A percentile compares a stretch with the other conserved stretches of the same genome.
Evolutionary conservation across 1,284 basidiomycete genomes (phyloP).

Genomic region (Ustilago xerochloae): DNA sequence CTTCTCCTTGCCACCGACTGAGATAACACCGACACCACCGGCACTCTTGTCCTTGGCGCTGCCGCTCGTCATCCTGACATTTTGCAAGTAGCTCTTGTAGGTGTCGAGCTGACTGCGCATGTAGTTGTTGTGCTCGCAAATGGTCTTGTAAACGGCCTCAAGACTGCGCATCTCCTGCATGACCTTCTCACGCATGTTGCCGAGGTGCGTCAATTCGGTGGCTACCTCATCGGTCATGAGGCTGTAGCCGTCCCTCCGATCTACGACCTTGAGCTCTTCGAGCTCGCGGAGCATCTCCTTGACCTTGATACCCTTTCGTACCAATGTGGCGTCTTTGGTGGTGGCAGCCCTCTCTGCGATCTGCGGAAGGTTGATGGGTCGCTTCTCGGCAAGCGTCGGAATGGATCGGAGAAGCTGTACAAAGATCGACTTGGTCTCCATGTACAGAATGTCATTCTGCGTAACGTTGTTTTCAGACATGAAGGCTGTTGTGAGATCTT

Average conservation of each 20-base stretch:
- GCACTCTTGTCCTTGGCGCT: conserved; percentile 70
- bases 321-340: conserved; percentile 93
- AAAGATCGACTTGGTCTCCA: conserved; percentile 99
- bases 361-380: conserved; percentile 86
- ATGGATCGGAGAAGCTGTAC: conserved; percentile 96
- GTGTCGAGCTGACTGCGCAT: conserved; percentile 95
- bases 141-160: conserved; percentile 97
- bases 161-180: conserved; percentile 89
- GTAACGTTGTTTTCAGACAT: conserved; percentile 93
- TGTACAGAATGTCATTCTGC: conserved; percentile 97
- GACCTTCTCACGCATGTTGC: conserved; percentile 95
- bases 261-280: conserved; percentile 88
- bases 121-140: conserved; percentile 98
- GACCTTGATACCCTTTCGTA: conserved; percentile 97
- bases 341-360: conserved; percentile 95
- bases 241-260: conserved; percentile 83
- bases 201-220: conserved; percentile 92
- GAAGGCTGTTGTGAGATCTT: conserved; percentile 93
- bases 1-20: conserved; percentile 96
- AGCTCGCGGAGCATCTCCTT: conserved; percentile 98
- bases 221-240: conserved; percentile 97
- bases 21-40: conserved; percentile 91
- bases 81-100: conserved; percentile 99
- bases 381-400: conserved; percentile 80
- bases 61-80: conserved; percentile 82